Base-by-base conservation (phyloP, 2,329 filamentous ascomycete species). In the Cladosporium sp. region DNA sequence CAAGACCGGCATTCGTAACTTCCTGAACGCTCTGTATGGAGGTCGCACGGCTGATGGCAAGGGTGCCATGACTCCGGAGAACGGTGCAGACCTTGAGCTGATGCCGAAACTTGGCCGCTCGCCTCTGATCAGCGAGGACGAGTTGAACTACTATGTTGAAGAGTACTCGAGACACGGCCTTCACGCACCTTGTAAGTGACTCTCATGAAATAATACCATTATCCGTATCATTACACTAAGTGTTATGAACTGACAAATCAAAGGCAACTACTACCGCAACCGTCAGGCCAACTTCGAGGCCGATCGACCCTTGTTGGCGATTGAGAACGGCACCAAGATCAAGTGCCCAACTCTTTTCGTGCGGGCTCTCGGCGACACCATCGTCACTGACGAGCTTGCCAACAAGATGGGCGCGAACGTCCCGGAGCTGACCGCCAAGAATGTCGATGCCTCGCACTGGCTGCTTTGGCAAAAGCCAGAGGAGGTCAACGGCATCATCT, bases 361-460 rank as follows among this genome's bases (percentile, higher is more conserved):
- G 68, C 83, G 86, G 65, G 93, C 92, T 0, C 85, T 83, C 26
- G 82, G 84, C 57, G 95, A 99, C 76, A 72, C 72, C 0, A 91
- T 93, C 1, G 80, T 98, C 70, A 90, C 89, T 65, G 88, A 91
- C 0, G 80, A 83, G 49, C 86, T 97, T 85, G 85, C 89, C 1
- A 79, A 78, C 26, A 85, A 85, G 0, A 97, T 97, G 92, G 88
- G 88, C 21, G 81, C 83, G 69, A 80, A 81, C 68, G 87, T 94
- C 66, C 84, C 86, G 1, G 83, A 87, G 56, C 78, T 95, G 72
- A 90, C 86, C 7, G 82, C 84, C 67, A 83, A 80, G 12, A 86
- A 91, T 75, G 89, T 97, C 64, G 78, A 88, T 40, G 84, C 89
- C 0, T 81, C 84, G 21, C 95, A 98, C 78, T 98, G 94, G 94